These are phyloP conservation scores for Asparagopsis taxiformis DNA, from an alignment of 31 red algal species.

Conservation along the genomic window DNA sequence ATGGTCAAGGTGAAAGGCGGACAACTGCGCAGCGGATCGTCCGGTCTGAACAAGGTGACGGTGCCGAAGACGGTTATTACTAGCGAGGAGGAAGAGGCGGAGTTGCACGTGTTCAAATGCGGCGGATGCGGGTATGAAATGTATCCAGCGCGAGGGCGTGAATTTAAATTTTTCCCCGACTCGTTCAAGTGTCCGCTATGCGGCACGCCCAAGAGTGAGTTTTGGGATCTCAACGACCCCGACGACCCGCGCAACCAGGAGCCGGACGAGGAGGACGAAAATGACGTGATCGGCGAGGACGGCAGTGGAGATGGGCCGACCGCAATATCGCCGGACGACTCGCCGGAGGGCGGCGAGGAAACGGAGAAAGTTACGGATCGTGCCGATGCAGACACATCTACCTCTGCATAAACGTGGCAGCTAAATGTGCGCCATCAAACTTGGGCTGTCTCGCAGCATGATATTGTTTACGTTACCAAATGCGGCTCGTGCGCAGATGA, in stretches of 20 bases:
- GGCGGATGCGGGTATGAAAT: conserved; percentile 96
- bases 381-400: background rate
- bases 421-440: too few relatives aligned
- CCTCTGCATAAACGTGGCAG: background rate
- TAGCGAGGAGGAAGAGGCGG: conserved; percentile 71
- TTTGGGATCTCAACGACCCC: conserved; percentile 97
- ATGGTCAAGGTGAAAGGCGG: conserved; percentile 72
- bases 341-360: background rate
- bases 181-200: conserved; percentile 97
- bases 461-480: too few relatives aligned
- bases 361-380: background rate
- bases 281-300: conserved; percentile 38
- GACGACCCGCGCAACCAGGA: conserved; percentile 96
- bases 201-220: conserved; percentile 85
- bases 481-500: too few relatives aligned
- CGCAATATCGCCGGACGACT: background rate
- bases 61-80: conserved; percentile 60
- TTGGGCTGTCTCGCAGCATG: too few relatives aligned
- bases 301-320: conserved; percentile 2
- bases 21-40: conserved; percentile 33
- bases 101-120: conserved; percentile 95
- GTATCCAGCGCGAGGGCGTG: conserved; percentile 91
- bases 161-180: conserved; percentile 97
- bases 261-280: conserved; percentile 73
- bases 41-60: conserved; percentile 43